Conservation (phyloP, 2,329 filamentous ascomycete genomes). For the Monosporascus ibericus region DNA sequence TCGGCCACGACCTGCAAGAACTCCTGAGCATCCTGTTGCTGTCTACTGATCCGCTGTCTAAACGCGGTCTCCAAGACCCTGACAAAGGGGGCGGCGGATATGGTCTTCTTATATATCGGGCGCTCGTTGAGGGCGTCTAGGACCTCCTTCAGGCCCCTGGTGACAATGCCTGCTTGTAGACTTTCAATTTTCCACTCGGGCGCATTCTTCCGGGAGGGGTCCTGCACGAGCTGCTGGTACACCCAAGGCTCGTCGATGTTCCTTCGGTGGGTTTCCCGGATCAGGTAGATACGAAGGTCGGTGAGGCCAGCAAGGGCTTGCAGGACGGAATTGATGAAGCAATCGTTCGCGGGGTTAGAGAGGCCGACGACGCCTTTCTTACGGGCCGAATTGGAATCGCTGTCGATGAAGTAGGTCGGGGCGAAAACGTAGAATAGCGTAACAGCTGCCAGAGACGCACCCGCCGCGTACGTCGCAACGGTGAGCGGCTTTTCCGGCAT, state of each 20-base stretch:
- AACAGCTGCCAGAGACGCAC: slow-evolving; percentile 88
- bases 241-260: slow-evolving; percentile 71
- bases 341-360: slow-evolving; percentile 87
- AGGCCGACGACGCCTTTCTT: slow-evolving; percentile 88
- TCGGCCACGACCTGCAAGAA: slow-evolving; percentile 93
- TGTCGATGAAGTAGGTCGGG: slow-evolving; percentile 93
- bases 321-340: slow-evolving; percentile 93
- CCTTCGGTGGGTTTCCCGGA: slow-evolving; percentile 81
- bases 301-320: slow-evolving; percentile 88
- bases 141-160: slow-evolving; percentile 83
- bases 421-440: slow-evolving; percentile 96
- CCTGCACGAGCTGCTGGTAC: slow-evolving; percentile 58
- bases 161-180: slow-evolving; percentile 77
- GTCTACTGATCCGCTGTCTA: slow-evolving; percentile 80
- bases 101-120: slow-evolving; percentile 88
- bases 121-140: slow-evolving; percentile 89
- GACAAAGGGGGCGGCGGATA: slow-evolving; percentile 82
- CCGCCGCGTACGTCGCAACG: slow-evolving; percentile 88
- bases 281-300: slow-evolving; percentile 85
- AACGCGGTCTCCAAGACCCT: slow-evolving; percentile 79
- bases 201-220: slow-evolving; percentile 29
- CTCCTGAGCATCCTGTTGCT: slow-evolving; percentile 97
- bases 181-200: slow-evolving; percentile 56
- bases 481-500: slow-evolving; percentile 82
- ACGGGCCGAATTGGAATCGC: slow-evolving; percentile 59